phyloP scores from a whole-genome alignment of 2,329 filamentous ascomycete genomes.

The Teratosphaeria destructans region DNA sequence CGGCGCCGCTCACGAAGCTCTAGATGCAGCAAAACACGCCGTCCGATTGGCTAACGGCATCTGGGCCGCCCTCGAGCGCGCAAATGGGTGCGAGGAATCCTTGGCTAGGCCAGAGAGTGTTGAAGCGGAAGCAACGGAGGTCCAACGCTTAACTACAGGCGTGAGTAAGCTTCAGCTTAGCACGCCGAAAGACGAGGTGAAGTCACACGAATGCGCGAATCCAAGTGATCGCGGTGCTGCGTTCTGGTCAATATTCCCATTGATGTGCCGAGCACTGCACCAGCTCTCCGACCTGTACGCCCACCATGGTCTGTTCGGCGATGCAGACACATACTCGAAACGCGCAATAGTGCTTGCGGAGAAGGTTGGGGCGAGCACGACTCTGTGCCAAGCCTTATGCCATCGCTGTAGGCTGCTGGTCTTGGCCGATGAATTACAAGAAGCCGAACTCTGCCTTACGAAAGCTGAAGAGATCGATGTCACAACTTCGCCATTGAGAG shows the following conservation, averaged over 20 bases:
- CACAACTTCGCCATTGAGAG: neutral
- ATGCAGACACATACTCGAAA: slow-evolving; percentile 80
- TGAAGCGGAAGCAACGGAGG: neutral
- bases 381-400: slow-evolving; percentile 9
- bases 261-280: slow-evolving; percentile 59
- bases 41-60: slow-evolving; percentile 18
- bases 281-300: slow-evolving; percentile 70
- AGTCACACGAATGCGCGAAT: neutral
- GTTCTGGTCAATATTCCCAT: slow-evolving; percentile 70
- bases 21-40: slow-evolving; percentile 19
- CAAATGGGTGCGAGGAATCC: neutral
- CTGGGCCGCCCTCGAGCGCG: slow-evolving; percentile 17
- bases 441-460: slow-evolving; percentile 21
- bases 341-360: slow-evolving; percentile 69
- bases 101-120: neutral
- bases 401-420: slow-evolving; percentile 16
- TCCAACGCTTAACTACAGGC: slow-evolving; percentile 9
- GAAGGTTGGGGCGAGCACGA: slow-evolving; percentile 7
- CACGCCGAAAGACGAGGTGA: slow-evolving; percentile 31
- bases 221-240: slow-evolving; percentile 47
- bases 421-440: slow-evolving; percentile 16
- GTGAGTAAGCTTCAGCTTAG: slow-evolving; percentile 23
- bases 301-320: slow-evolving; percentile 75
- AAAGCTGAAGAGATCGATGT: slow-evolving; percentile 5
- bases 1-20: slow-evolving; percentile 12